A percentile compares a stretch with the other conserved stretches of the same genome.
These are phyloP conservation scores for Sugiyamaella boreocaroliniensis DNA, from an alignment of 805 yeast genomes.

Conservation along the genomic window DNA sequence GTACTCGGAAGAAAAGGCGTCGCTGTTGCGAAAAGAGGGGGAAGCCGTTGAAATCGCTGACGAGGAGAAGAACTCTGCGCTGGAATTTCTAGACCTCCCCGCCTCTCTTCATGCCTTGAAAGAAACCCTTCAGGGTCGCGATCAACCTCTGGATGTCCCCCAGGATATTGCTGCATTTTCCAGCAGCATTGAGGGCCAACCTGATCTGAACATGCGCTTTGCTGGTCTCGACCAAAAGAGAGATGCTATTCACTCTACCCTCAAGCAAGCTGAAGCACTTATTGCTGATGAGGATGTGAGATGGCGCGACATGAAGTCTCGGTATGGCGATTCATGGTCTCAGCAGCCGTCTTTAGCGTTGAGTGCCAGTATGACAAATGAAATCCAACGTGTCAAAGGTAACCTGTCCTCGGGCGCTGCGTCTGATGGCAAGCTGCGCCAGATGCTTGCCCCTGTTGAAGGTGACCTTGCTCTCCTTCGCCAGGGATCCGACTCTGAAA, in stretches of 20 bases:
- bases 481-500: slow-evolving; percentile 39
- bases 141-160: slow-evolving; percentile 32
- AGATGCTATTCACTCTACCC: slow-evolving; percentile 18
- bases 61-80: slow-evolving; percentile 68
- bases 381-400: slow-evolving; percentile 29
- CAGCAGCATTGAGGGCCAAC: slow-evolving; percentile 23
- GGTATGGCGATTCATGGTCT: slow-evolving; percentile 35
- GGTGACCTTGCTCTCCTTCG: slow-evolving; percentile 40
- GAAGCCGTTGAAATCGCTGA: slow-evolving; percentile 73
- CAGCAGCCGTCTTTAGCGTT: slow-evolving; percentile 33
- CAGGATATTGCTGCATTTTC: slow-evolving; percentile 31
- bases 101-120: slow-evolving; percentile 49
- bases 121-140: slow-evolving; percentile 24
- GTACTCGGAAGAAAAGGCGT: slow-evolving; percentile 86
- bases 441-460: slow-evolving; percentile 40
- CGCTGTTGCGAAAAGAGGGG: slow-evolving; percentile 60
- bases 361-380: slow-evolving; percentile 23
- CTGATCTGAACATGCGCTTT: slow-evolving; percentile 11
- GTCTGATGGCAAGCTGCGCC: slow-evolving; percentile 51
- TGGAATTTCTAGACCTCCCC: slow-evolving; percentile 77
- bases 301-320: slow-evolving; percentile 30
- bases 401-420: slow-evolving; percentile 33
- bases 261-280: slow-evolving; percentile 27
- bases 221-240: slow-evolving; percentile 23
- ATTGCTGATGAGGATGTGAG: slow-evolving; percentile 33